Evolutionary conservation across 2,329 filamentous ascomycete species (phyloP).

Genomic region (Exophiala alcalophila): DNA sequence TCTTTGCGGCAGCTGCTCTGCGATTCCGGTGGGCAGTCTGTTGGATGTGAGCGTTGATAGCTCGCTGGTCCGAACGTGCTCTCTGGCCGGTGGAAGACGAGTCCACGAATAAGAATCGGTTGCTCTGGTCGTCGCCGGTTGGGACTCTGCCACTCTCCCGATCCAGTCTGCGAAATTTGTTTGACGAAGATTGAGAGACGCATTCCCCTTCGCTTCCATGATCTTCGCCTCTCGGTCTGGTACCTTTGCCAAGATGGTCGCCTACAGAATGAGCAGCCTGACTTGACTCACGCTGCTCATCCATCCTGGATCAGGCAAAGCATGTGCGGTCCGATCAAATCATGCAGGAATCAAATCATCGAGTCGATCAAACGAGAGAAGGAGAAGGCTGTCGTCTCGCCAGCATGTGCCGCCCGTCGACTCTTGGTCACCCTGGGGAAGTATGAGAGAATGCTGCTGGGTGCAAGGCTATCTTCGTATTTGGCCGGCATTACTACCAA

Average conservation of each 20-base stretch:
- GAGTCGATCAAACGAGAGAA: slow-evolving; percentile 2
- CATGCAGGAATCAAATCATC: slow-evolving; percentile 15
- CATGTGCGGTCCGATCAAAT: background rate
- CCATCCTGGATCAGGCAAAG: slow-evolving; percentile 19
- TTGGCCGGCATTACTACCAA: no score
- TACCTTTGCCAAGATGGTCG: slow-evolving; percentile 4
- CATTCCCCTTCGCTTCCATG: slow-evolving; percentile 4
- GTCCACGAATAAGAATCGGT: slow-evolving; percentile 20
- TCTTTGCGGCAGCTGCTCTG: slow-evolving; percentile 10
- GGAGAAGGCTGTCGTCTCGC: no score
- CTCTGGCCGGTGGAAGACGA: slow-evolving; percentile 13
- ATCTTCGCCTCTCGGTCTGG: slow-evolving; percentile 3
- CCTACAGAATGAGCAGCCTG: slow-evolving; percentile 1
- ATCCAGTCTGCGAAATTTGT: slow-evolving; percentile 15
- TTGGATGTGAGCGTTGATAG: slow-evolving; percentile 20
- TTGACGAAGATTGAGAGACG: slow-evolving; percentile 11
- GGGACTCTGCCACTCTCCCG: slow-evolving; percentile 11
- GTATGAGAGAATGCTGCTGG: no score
- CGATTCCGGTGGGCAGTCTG: slow-evolving; percentile 17
- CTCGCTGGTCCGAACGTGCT: slow-evolving; percentile 19
- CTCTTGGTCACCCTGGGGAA: no score
- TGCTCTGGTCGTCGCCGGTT: slow-evolving; percentile 5
- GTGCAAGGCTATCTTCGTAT: no score
- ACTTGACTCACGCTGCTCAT: slow-evolving; percentile 6
- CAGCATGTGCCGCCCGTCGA: no score